Evolutionary conservation across 2,329 filamentous ascomycete genomes (phyloP).

Genomic region (Aspergillus luchuensis): DNA sequence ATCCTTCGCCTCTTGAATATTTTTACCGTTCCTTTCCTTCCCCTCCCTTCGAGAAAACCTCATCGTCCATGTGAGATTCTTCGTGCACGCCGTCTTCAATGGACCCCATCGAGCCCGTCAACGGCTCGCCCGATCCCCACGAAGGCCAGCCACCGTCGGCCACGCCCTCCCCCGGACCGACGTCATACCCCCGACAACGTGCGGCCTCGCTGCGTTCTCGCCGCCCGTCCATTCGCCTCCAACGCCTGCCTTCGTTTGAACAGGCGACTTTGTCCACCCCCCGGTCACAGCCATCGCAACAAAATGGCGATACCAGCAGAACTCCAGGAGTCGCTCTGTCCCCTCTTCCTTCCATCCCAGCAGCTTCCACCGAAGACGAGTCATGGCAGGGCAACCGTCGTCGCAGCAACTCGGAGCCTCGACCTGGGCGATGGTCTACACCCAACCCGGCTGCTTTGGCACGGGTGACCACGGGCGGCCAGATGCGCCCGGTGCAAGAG

Average conservation of each 20-base stretch:
- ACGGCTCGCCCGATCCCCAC: constrained; percentile 22
- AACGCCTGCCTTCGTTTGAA: constrained; percentile 22
- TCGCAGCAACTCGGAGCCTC: constrained; percentile 46
- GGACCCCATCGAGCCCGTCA: constrained; percentile 43
- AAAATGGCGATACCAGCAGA: constrained; percentile 6
- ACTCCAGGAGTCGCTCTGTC: not conserved
- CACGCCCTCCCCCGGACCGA: constrained; percentile 20
- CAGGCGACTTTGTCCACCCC: not conserved
- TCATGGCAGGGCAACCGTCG: constrained; percentile 34
- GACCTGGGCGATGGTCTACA: constrained; percentile 36
- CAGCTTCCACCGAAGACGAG: constrained; percentile 28
- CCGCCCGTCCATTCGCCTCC: constrained; percentile 37
- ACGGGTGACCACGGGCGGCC: constrained; percentile 24
- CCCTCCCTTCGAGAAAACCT: not conserved
- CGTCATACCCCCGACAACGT: constrained; percentile 26
- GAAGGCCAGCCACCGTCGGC: constrained; percentile 18
- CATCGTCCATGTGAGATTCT: constrained; percentile 7
- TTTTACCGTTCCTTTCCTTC: not conserved
- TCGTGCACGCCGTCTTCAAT: constrained; percentile 23
- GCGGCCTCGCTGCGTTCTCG: constrained; percentile 29
- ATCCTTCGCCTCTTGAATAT: not conserved
- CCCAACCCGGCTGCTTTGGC: constrained; percentile 25
- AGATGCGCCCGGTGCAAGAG: constrained; percentile 39
- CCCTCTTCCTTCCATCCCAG: constrained; percentile 4
- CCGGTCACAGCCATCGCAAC: constrained; percentile 10